These are phyloP conservation scores for Pseudoscleropodium purum DNA, from an alignment of 225 moss, liverwort and hornwort species.

Conservation along the genomic window DNA sequence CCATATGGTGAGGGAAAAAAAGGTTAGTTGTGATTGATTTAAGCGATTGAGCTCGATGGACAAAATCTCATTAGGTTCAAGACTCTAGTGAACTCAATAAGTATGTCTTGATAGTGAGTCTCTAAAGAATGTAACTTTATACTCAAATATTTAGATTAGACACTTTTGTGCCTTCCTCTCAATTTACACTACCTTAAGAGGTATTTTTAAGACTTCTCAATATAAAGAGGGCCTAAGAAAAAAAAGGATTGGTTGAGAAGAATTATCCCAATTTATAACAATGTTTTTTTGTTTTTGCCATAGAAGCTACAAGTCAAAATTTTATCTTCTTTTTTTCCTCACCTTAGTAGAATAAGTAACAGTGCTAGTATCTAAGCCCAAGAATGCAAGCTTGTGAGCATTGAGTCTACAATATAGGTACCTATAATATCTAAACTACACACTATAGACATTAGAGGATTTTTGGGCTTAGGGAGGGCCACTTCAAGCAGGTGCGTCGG, in stretches of 20 bases:
- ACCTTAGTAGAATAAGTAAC: neutral
- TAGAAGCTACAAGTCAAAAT: neutral
- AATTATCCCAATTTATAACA: neutral
- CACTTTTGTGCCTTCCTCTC: neutral
- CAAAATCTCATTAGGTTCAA: neutral
- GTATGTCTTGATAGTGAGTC: neutral
- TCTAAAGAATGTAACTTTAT: neutral
- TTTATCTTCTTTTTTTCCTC: neutral
- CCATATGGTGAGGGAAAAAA: too few species aligned
- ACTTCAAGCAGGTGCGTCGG: too few species aligned
- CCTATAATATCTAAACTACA: too few species aligned
- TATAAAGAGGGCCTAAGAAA: neutral
- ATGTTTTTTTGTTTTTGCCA: neutral
- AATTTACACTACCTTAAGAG: neutral
- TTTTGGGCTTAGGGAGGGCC: too few species aligned
- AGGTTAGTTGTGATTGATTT: neutral
- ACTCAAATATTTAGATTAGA: neutral
- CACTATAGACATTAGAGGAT: too few species aligned
- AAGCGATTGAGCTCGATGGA: neutral
- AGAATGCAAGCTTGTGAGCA: too few species aligned
- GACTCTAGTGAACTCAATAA: neutral
- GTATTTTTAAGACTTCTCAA: neutral
- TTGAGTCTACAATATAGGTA: too few species aligned
- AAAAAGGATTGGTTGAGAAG: neutral
- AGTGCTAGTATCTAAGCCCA: too few species aligned